phyloP scores from a whole-genome alignment of 768 basidiomycete species.

The Amylocystis lapponica region DNA sequence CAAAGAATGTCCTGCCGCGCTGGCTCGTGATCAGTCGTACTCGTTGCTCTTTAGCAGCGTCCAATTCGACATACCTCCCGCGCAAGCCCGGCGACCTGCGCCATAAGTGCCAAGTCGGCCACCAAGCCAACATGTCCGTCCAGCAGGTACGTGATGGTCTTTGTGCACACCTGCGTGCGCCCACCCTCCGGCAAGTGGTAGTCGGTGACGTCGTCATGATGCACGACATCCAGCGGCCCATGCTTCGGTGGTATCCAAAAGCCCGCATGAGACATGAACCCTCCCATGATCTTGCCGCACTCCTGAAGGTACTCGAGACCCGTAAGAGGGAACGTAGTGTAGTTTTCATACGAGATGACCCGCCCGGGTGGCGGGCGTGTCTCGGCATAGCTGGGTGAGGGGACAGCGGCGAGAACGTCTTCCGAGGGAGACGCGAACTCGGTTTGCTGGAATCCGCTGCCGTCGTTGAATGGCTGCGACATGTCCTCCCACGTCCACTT shows the following conservation, averaged over 20 bases:
- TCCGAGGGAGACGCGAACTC: too few relatives aligned
- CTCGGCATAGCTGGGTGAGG: conserved; percentile 21
- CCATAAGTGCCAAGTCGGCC: conserved; percentile 60
- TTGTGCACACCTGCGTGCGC: conserved; percentile 37
- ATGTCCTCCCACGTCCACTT: conserved; percentile 43
- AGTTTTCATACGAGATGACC: conserved; percentile 49
- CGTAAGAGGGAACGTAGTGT: conserved; percentile 52
- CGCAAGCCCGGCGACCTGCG: conserved; percentile 61
- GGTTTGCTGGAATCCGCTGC: too few relatives aligned
- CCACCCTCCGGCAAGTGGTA: conserved; percentile 21
- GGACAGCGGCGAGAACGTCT: too few relatives aligned
- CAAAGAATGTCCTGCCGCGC: conserved; percentile 60
- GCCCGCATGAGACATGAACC: conserved; percentile 40
- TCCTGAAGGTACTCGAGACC: conserved; percentile 50
- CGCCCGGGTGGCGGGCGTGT: conserved; percentile 11
- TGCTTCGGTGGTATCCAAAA: conserved; percentile 42
- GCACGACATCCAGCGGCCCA: conserved; percentile 26
- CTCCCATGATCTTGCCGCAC: conserved; percentile 45
- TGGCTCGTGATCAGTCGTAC: conserved; percentile 16
- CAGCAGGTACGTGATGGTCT: conserved; percentile 67
- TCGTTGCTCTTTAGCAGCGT: background rate
- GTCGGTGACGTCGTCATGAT: conserved; percentile 21
- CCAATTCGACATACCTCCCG: conserved; percentile 42
- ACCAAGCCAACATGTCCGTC: conserved; percentile 61
- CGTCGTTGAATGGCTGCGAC: too few relatives aligned